Percentiles rank a stretch among this genome's conserved stretches.
Conservation (phyloP, 306 rosid genomes). For the Acacia acuminata region DNA sequence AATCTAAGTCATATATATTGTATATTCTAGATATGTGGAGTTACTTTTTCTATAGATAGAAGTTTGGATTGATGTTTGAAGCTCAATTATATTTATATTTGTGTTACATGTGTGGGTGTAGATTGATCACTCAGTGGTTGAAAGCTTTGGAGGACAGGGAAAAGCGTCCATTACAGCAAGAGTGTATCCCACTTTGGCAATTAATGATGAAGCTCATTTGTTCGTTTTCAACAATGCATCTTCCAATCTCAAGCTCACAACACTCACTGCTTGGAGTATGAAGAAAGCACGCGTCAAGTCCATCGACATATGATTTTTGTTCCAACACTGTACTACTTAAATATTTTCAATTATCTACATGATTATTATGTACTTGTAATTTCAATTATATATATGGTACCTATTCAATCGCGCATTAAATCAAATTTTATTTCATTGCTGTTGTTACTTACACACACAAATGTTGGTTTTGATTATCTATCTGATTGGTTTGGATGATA, state of each 20-base stretch:
- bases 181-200: constrained; percentile 63
- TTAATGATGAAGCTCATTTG: constrained; percentile 45
- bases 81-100: not conserved
- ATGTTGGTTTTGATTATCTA: too few species aligned
- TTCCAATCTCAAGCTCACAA: constrained; percentile 34
- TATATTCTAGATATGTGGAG: not conserved
- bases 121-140: constrained; percentile 69
- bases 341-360: too few species aligned
- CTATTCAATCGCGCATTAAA: too few species aligned
- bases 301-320: too few species aligned
- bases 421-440: too few species aligned
- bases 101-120: not conserved
- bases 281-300: constrained; percentile 29
- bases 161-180: constrained; percentile 59
- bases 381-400: too few species aligned
- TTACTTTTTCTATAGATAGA: not conserved
- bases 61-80: not conserved
- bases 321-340: not conserved
- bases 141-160: constrained; percentile 65
- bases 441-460: too few species aligned
- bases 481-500: too few species aligned
- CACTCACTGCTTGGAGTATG: constrained; percentile 41
- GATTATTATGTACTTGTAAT: too few species aligned
- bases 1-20: not conserved
- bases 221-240: constrained; percentile 58